Percentiles rank a stretch among this genome's conserved stretches.
These are phyloP conservation scores for Coemansia sp. DNA, from an alignment of 192 early-diverging fungal species.

Conservation along the genomic window DNA sequence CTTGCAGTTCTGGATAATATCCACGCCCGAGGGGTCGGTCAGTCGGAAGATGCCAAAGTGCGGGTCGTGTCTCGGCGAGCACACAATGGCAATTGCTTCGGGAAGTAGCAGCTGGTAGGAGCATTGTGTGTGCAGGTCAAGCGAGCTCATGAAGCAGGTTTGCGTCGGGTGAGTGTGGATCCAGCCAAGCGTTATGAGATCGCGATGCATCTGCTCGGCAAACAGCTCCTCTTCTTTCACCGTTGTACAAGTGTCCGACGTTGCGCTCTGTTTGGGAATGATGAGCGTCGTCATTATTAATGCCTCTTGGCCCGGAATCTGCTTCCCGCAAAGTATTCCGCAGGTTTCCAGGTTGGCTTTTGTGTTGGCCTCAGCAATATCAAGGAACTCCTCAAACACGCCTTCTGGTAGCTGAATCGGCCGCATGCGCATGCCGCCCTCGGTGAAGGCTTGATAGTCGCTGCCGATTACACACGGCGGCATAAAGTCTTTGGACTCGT, in stretches of 20 bases:
- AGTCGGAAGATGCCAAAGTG: slow-evolving; percentile 83
- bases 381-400: slow-evolving; percentile 69
- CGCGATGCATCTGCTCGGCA: slow-evolving; percentile 70
- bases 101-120: slow-evolving; percentile 90
- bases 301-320: slow-evolving; percentile 56
- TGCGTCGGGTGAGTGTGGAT: slow-evolving; percentile 94
- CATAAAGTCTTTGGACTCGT: slow-evolving; percentile 21
- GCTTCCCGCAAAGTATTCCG: slow-evolving; percentile 77
- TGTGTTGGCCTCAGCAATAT: slow-evolving; percentile 74
- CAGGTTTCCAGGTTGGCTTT: slow-evolving; percentile 84
- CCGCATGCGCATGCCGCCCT: slow-evolving; percentile 67
- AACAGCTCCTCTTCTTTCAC: slow-evolving; percentile 85
- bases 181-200: slow-evolving; percentile 87
- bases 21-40: slow-evolving; percentile 84
- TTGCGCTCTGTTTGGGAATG: slow-evolving; percentile 88
- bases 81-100: slow-evolving; percentile 92
- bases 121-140: slow-evolving; percentile 91
- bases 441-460: slow-evolving; percentile 52
- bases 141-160: slow-evolving; percentile 91
- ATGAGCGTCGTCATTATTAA: slow-evolving; percentile 71
- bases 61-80: slow-evolving; percentile 71
- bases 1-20: slow-evolving; percentile 73
- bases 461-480: slow-evolving; percentile 31
- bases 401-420: slow-evolving; percentile 66
- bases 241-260: slow-evolving; percentile 82